Evolutionary conservation across 495 filamentous ascomycete genomes (phyloP).

Genomic region (Melanomma pulvis-pyrius): DNA sequence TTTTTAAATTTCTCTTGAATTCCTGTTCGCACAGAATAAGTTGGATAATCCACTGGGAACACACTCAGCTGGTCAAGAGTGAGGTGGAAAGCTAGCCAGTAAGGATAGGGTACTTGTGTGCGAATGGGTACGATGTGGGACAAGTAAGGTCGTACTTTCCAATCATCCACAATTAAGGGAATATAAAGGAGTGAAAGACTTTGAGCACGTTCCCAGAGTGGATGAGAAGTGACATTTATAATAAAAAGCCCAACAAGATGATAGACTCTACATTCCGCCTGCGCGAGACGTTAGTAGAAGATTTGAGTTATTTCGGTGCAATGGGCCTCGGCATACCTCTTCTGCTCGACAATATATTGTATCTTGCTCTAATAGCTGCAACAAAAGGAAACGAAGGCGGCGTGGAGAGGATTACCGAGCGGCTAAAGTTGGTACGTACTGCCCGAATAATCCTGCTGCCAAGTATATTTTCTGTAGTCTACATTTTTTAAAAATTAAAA

Average conservation of each 20-base stretch:
- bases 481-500: not conserved
- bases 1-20: no score
- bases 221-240: not conserved
- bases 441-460: slow-evolving; percentile 2
- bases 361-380: slow-evolving; percentile 52
- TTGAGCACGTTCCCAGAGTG: not conserved
- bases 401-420: slow-evolving; percentile 62
- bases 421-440: slow-evolving; percentile 60
- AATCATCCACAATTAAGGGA: not conserved
- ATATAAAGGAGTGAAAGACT: not conserved
- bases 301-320: no score
- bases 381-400: slow-evolving; percentile 57
- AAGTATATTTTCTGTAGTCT: slow-evolving; percentile 7
- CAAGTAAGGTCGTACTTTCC: not conserved
- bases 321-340: no score
- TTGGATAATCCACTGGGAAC: slow-evolving; percentile 9
- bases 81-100: not conserved
- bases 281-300: no score
- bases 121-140: slow-evolving; percentile 1
- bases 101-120: not conserved
- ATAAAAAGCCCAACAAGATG: not conserved
- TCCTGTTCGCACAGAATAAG: no score
- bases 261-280: no score
- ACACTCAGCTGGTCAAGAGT: not conserved
- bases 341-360: slow-evolving; percentile 45